A percentile compares a stretch with the other conserved stretches of the same genome.
Evolutionary conservation across 805 yeast species (phyloP).

Genomic region (Cyberlindnera meyerae): DNA sequence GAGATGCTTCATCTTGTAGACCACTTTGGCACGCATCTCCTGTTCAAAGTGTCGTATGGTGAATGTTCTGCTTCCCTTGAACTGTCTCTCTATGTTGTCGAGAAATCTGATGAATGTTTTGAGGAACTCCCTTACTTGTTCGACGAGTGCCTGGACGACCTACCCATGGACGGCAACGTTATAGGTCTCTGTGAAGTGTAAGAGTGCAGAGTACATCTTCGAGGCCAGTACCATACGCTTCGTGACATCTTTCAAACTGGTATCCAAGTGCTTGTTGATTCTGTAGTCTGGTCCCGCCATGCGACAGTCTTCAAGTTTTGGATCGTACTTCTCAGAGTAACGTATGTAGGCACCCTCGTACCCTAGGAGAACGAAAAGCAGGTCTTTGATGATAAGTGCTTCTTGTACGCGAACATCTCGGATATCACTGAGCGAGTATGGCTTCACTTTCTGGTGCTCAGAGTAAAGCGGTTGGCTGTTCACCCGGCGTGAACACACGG

Average conservation of each 20-base stretch:
- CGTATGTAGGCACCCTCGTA: conserved; percentile 75
- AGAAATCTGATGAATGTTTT: conserved; percentile 31
- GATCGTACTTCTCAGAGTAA: conserved; percentile 58
- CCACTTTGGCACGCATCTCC: conserved; percentile 33
- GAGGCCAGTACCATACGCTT: conserved; percentile 59
- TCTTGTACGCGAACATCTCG: conserved; percentile 60
- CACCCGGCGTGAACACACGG: conserved; percentile 27
- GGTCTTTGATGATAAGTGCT: conserved; percentile 64
- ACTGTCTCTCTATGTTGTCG: conserved; percentile 48
- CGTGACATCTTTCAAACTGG: conserved; percentile 66
- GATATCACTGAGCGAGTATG: conserved; percentile 43
- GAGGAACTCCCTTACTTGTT: conserved; percentile 45
- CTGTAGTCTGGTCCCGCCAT: conserved; percentile 71
- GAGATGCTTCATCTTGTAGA: conserved; percentile 45
- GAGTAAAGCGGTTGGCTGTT: conserved; percentile 33
- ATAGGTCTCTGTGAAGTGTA: conserved; percentile 57
- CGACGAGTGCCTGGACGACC: conserved; percentile 69
- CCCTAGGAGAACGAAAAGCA: conserved; percentile 63
- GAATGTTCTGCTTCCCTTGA: conserved; percentile 43
- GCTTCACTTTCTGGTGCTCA: conserved; percentile 30
- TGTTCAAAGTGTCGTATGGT: conserved; percentile 59
- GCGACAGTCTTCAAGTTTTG: conserved; percentile 33
- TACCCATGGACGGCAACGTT: conserved; percentile 56
- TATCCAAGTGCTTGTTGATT: conserved; percentile 67
- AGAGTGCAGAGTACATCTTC: conserved; percentile 53